phyloP scores from a whole-genome alignment of 83 land plant genomes.

The Isoetes engelmannii region DNA sequence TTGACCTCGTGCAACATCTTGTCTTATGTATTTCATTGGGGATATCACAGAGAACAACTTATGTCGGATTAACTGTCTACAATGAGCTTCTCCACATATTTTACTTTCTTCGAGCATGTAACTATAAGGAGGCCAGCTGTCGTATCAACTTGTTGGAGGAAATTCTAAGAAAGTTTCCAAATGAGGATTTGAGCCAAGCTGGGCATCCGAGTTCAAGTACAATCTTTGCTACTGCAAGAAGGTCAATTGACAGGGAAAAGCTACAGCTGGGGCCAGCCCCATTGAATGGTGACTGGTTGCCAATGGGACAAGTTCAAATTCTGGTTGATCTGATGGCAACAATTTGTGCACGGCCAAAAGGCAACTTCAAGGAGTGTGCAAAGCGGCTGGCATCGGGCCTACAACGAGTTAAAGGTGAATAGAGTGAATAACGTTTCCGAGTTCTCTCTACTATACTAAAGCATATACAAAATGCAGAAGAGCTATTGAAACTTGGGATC shows the following conservation, averaged over 20 bases:
- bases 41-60: conserved; percentile 39
- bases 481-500: conserved; percentile 74
- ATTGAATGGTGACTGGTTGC: conserved; percentile 94
- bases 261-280: conserved; percentile 76
- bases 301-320: conserved; percentile 72
- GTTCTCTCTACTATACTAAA: neutral
- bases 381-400: conserved; percentile 69
- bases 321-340: conserved; percentile 82
- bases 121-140: conserved; percentile 68
- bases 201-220: no score
- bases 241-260: conserved; percentile 29
- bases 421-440: neutral
- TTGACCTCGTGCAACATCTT: neutral
- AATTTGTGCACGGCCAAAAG: conserved; percentile 81
- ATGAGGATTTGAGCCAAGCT: no score
- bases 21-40: neutral
- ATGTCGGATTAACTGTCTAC: conserved; percentile 71
- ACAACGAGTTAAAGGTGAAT: conserved; percentile 47
- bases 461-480: conserved; percentile 41
- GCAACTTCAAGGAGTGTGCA: conserved; percentile 66
- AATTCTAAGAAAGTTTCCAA: neutral
- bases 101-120: conserved; percentile 71
- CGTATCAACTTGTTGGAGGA: neutral
- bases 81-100: conserved; percentile 74
- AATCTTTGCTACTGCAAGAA: neutral